Evolutionary conservation across 1,139 yeast species (phyloP).

Genomic region (Yamadazyma taylorii): DNA sequence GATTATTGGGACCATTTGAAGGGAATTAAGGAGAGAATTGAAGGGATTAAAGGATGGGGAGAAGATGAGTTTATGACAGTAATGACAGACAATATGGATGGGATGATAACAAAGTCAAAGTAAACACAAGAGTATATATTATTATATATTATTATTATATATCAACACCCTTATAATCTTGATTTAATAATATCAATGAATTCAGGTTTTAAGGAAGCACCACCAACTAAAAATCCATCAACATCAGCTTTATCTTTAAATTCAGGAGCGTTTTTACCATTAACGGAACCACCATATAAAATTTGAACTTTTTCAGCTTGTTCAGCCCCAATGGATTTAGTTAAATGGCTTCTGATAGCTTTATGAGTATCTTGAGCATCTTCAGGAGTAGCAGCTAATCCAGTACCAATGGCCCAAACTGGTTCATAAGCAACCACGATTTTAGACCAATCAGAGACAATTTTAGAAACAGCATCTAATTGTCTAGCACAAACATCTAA

Average conservation of each 20-base stretch:
- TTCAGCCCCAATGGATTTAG: constrained; percentile 71
- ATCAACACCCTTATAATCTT: constrained; percentile 79
- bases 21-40: constrained; percentile 20
- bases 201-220: constrained; percentile 98
- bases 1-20: constrained; percentile 21
- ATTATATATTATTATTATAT: no score
- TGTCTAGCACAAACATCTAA: constrained; percentile 86
- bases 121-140: no score
- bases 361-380: constrained; percentile 96
- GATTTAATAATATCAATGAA: constrained; percentile 93
- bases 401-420: constrained; percentile 99
- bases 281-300: constrained; percentile 98
- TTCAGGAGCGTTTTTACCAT: constrained; percentile 87
- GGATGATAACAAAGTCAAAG: no score
- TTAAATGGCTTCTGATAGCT: constrained; percentile 80
- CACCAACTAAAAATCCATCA: constrained; percentile 99
- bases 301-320: constrained; percentile 82
- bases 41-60: constrained; percentile 15
- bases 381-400: constrained; percentile 97
- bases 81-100: no score
- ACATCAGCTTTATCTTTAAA: constrained; percentile 92
- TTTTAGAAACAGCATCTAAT: constrained; percentile 82
- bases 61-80: background rate
- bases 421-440: constrained; percentile 98
- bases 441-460: constrained; percentile 86